These are phyloP conservation scores for Leccinum variicolor DNA, from an alignment of 768 basidiomycete genomes.

Conservation along the genomic window DNA sequence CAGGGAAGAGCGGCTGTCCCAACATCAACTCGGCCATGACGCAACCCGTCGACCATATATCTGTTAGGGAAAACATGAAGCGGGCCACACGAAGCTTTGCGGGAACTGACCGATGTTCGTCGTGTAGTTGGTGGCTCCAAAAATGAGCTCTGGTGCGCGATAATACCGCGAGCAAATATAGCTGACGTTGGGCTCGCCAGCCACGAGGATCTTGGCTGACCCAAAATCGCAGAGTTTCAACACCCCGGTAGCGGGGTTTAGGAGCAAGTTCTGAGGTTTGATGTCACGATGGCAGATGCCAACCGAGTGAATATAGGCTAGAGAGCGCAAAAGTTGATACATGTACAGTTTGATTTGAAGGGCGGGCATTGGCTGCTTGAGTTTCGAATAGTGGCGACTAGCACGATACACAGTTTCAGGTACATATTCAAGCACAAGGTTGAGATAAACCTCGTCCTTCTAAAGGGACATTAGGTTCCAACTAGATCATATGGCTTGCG, in stretches of 20 bases:
- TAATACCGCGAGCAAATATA: constrained; percentile 99
- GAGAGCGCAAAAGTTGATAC: constrained; percentile 97
- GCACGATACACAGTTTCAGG: constrained; percentile 99
- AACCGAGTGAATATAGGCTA: constrained; percentile 99
- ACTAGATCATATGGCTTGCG: constrained; percentile 2
- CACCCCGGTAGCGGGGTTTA: constrained; percentile 95
- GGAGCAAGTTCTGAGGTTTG: constrained; percentile 97
- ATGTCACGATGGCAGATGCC: constrained; percentile 99
- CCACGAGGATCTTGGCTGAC: constrained; percentile 96
- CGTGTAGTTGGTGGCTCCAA: constrained; percentile 99
- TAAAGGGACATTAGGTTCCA: constrained; percentile 29
- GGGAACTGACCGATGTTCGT: constrained; percentile 90
- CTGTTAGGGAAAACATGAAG: constrained; percentile 37
- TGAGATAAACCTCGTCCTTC: constrained; percentile 99
- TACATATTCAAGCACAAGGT: constrained; percentile 98
- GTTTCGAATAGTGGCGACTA: constrained; percentile 97
- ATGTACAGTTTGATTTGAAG: constrained; percentile 99
- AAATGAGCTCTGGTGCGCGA: constrained; percentile 98
- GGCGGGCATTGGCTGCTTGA: constrained; percentile 99
- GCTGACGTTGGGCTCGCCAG: constrained; percentile 98
- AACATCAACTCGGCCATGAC: constrained; percentile 99
- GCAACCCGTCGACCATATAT: constrained; percentile 99
- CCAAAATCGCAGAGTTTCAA: constrained; percentile 99
- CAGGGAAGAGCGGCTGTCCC: constrained; percentile 97
- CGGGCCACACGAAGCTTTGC: not conserved